Base-by-base conservation (phyloP, 2,329 filamentous ascomycete species). In the Penicillium polonicum region DNA sequence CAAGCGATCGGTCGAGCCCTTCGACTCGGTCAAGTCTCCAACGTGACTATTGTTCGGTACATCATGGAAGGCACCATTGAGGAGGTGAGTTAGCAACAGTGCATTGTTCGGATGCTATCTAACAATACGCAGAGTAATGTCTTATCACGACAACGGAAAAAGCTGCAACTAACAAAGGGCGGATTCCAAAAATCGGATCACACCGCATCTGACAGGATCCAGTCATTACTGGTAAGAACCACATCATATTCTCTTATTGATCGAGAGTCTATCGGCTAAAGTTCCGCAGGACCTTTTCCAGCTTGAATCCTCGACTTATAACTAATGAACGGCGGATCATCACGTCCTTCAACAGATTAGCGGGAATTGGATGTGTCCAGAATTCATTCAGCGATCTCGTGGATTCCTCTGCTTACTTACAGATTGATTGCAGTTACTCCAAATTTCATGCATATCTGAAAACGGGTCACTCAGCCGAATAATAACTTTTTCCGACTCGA, bases 1-100 rank as follows among this genome's bases (percentile, higher is more conserved):
- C 55, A 57, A 25, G 49, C 55, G n/a, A 53, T 53, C 10, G 42
- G 48, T 2, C 38, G 55, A 21, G 55, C 55, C 7, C 33, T 57
- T 36, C 55, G 55, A 35, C 23, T 53, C 8, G 55, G 55, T 15
- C 55, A 57, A 23, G 33, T 33, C 13, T 53, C 48, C 6, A 33
- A 52, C 1, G 55, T 57, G 27, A 38, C 19, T 4, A 46, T 54
- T 39, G 25, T 54, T 23, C 51, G 51, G 21, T 54, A 46, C 25
- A 35, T 45, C 7, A 54, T 54, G 51, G 41, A 54, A 46, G 31
- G 42, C 25, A 54, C 41, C 3, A 25, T 54, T 33, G 51, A 54
- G 36, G 51, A 54, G 42, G 51, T 54, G 10, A 19, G 51, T 46
- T 19, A 19, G 17, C n/a, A 39, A 39, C n/a, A 39, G 36, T 19